Conservation (phyloP, 2,329 filamentous ascomycete genomes). For the Penicillium sp. region DNA sequence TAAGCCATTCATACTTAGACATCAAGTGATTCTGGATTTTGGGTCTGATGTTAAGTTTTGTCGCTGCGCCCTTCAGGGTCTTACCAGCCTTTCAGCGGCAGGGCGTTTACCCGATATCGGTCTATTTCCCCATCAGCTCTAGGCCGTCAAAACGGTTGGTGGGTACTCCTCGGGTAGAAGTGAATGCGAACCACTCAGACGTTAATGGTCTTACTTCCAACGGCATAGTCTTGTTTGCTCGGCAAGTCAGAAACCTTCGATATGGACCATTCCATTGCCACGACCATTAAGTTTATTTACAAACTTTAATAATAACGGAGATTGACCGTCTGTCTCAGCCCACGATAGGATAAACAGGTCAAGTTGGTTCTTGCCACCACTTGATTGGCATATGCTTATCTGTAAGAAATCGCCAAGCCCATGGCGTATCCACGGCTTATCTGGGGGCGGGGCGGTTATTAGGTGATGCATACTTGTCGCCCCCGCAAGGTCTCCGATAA, state of each 20-base stretch:
- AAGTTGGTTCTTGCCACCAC: background rate
- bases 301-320: conserved; percentile 3
- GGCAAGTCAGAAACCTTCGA: background rate
- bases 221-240: background rate
- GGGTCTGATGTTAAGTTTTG: background rate
- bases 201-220: background rate
- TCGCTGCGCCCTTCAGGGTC: background rate
- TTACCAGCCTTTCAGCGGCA: background rate
- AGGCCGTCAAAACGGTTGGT: background rate
- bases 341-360: background rate
- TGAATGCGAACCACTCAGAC: background rate
- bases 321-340: conserved; percentile 1
- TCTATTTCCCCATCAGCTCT: background rate
- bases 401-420: background rate
- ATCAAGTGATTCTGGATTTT: background rate
- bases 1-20: no score
- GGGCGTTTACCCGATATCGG: conserved; percentile 2
- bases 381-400: conserved; percentile 12
- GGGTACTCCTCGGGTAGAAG: background rate
- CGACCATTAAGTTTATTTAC: background rate
- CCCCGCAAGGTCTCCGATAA: conserved; percentile 6
- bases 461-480: conserved; percentile 3
- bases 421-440: background rate
- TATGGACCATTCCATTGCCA: background rate
- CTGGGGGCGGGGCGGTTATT: conserved; percentile 9